Base-by-base conservation (phyloP, 2,329 filamentous ascomycete species). In the Myriosclerotinia curreyana region DNA sequence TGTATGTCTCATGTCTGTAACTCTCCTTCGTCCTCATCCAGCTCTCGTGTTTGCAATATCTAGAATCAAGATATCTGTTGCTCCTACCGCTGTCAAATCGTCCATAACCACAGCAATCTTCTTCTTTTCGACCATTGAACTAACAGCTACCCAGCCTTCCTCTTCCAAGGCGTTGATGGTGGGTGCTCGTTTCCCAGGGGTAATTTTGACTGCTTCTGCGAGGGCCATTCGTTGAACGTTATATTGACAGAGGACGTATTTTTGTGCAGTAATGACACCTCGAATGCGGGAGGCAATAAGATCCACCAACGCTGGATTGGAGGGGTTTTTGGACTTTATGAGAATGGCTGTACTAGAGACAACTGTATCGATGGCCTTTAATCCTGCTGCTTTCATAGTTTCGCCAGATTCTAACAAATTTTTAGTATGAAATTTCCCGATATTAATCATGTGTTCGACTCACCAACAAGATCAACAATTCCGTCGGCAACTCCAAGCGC, bases 391-490 rank as follows among this genome's bases (percentile, higher is more conserved):
- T 74, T 91, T 90, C 95, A 99, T 99, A 0, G 95, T 99, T 78
- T 98, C 94, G 64, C 95, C 95, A 25, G 95, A 98, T 81, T 99
- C 94, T 95, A 71, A 25, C 20, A 9, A 46, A 49, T 5, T 25
- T 62, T 73, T 66, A 74, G 69, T 36, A 40, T 15, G 44, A 60
- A 15, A 55, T 17, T 38, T 15, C 14, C 7, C 8, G 15, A 14
- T 5, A 8, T 59, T 50, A 22, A 15, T 15, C 15, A 46, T 40
- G 51, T 46, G 20, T 53, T n/a, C 28, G 14, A 68, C 90, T 75
- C 78, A 95, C 92, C 92, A 74, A 99, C 95, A 65, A 99, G 86
- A 79, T 99, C 95, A 54, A 99, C 92, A 75, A 99, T 97, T 59
- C 94, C 95, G 75, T 98, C 94, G 51, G 95, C 95, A 36, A 98